These are phyloP conservation scores for Ceratonia siliqua DNA, from an alignment of 306 rosid species.

Conservation along the genomic window DNA sequence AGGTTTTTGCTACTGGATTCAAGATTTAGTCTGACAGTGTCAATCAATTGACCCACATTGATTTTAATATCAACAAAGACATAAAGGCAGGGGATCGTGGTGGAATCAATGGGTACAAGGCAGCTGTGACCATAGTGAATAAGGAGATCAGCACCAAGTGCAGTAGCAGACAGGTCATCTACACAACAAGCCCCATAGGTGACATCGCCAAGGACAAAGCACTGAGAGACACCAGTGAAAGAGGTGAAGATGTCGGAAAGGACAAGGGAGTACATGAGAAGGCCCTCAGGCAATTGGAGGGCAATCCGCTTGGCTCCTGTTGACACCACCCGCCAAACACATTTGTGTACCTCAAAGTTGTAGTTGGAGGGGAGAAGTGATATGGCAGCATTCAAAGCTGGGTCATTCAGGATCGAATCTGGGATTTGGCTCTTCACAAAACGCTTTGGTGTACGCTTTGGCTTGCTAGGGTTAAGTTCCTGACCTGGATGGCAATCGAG, in stretches of 20 bases:
- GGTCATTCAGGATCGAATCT: conserved; percentile 48
- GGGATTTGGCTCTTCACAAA: conserved; percentile 53
- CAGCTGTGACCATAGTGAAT: conserved; percentile 93
- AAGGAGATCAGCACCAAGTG: conserved; percentile 69
- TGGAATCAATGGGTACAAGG: conserved; percentile 80
- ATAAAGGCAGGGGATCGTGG: conserved; percentile 83
- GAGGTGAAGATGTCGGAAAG: conserved; percentile 84
- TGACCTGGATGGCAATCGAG: neutral
- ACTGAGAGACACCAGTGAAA: conserved; percentile 58
- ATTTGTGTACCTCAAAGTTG: conserved; percentile 89
- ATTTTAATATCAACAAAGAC: conserved; percentile 86
- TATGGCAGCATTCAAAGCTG: conserved; percentile 49
- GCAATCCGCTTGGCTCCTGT: conserved; percentile 64
- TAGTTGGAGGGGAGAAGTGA: conserved; percentile 61
- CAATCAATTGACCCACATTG: conserved; percentile 55
- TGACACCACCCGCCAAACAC: conserved; percentile 80
- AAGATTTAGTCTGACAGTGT: conserved; percentile 58
- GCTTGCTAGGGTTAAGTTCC: conserved; percentile 8
- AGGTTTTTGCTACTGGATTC: conserved; percentile 37
- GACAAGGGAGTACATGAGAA: conserved; percentile 84
- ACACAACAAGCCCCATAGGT: conserved; percentile 89
- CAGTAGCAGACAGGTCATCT: conserved; percentile 76
- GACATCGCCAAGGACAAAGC: conserved; percentile 77
- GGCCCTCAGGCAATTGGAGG: conserved; percentile 88
- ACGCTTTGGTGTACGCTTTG: conserved; percentile 39